These are phyloP conservation scores for Tilletia walkeri DNA, from an alignment of 1,284 basidiomycete genomes.

Conservation along the genomic window DNA sequence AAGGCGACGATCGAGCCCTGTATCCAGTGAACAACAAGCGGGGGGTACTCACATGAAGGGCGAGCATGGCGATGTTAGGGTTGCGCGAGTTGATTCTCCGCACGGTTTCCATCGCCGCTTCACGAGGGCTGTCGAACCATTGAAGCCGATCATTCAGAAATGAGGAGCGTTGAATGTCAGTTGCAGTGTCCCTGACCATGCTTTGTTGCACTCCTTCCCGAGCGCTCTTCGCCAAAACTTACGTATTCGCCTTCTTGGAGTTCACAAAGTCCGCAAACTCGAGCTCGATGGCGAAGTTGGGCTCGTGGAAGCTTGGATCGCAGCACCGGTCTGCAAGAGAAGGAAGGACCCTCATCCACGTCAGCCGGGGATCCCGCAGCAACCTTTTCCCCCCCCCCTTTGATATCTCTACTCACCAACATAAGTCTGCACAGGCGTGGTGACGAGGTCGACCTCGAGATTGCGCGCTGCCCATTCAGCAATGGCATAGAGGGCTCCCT, in stretches of 20 bases:
- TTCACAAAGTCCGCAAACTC: conserved; percentile 93
- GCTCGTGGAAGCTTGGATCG: conserved; percentile 79
- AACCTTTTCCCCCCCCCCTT: background rate
- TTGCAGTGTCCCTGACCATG: too few relatives aligned
- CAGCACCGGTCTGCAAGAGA: conserved; percentile 70
- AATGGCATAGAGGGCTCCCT: conserved; percentile 33
- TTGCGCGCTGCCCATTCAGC: conserved; percentile 49
- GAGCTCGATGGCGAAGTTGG: conserved; percentile 87
- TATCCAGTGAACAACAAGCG: background rate
- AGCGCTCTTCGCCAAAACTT: conserved; percentile 54
- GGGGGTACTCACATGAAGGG: conserved; percentile 56
- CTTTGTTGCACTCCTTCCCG: background rate
- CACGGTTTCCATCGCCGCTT: conserved; percentile 79
- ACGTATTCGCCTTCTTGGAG: conserved; percentile 94
- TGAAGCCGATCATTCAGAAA: background rate
- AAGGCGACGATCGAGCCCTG: background rate
- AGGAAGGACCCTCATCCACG: background rate
- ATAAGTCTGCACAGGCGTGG: conserved; percentile 37
- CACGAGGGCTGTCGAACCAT: conserved; percentile 63
- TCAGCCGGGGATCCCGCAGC: too few relatives aligned
- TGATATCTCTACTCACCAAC: conserved; percentile 28
- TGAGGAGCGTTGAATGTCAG: background rate
- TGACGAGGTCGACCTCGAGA: conserved; percentile 39
- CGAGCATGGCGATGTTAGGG: conserved; percentile 80
- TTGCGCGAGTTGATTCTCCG: conserved; percentile 83